phyloP scores from a whole-genome alignment of 2,329 filamentous ascomycete species.

The Arthrobotrys musiformis region DNA sequence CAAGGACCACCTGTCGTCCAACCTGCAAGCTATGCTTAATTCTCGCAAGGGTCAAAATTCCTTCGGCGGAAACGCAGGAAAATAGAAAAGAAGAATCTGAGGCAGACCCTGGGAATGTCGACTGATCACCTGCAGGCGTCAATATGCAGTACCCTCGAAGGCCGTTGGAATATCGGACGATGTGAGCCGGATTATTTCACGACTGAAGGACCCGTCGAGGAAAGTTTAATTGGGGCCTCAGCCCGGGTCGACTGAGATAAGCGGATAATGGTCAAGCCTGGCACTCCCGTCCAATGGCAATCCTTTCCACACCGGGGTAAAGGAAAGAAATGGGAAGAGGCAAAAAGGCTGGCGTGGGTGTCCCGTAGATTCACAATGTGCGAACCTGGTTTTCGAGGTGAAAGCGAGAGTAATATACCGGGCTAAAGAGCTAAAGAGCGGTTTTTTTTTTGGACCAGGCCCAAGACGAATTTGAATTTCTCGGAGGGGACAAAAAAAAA shows the following conservation, averaged over 20 bases:
- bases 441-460: constrained; percentile 18
- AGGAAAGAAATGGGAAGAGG: background rate
- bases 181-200: constrained; percentile 32
- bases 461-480: constrained; percentile 1
- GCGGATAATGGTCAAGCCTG: constrained; percentile 7
- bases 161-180: constrained; percentile 47
- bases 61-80: background rate
- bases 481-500: background rate
- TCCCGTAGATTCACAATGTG: constrained; percentile 1
- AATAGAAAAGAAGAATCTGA: constrained; percentile 30
- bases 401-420: constrained; percentile 47
- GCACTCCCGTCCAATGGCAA: constrained; percentile 26
- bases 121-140: constrained; percentile 24
- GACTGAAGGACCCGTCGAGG: background rate
- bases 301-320: constrained; percentile 8
- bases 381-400: constrained; percentile 28
- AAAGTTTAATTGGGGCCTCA: background rate
- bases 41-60: constrained; percentile 4
- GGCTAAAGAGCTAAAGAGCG: constrained; percentile 39
- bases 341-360: constrained; percentile 12
- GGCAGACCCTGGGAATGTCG: constrained; percentile 32
- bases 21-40: background rate
- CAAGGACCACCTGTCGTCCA: constrained; percentile 6
- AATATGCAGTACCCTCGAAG: constrained; percentile 34
- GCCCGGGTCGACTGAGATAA: background rate